Percentiles rank a stretch among this genome's conserved stretches.
Conservation (phyloP, 345 rosid species). For the Gossypium stocksii region DNA sequence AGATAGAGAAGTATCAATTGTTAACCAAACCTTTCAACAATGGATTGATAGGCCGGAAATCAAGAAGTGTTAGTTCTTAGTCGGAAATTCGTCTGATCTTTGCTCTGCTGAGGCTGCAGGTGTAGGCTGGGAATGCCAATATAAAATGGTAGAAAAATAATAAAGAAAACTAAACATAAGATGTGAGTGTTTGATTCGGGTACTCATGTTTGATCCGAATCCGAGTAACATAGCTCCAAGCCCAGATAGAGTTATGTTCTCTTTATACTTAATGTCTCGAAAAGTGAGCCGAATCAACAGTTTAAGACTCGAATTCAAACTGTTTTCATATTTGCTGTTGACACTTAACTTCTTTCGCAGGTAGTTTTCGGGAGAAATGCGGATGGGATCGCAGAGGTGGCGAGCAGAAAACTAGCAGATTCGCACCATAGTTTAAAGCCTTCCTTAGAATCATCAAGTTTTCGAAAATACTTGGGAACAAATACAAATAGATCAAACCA, state of each 20-base stretch:
- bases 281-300: not conserved
- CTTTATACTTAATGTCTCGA: not conserved
- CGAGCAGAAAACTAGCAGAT: not conserved
- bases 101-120: not conserved
- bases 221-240: not conserved
- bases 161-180: not conserved
- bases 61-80: not conserved
- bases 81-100: not conserved
- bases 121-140: no score
- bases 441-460: not conserved
- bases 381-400: not conserved
- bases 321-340: not conserved
- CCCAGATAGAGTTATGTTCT: not conserved
- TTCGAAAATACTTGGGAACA: not conserved
- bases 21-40: not conserved
- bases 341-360: not conserved
- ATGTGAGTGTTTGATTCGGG: not conserved
- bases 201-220: not conserved
- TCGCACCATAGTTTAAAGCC: not conserved
- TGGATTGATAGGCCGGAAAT: not conserved
- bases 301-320: not conserved
- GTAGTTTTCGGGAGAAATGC: not conserved
- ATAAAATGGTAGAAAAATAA: not conserved
- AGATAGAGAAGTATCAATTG: not conserved
- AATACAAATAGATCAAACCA: not conserved